Evolutionary conservation across 2,329 filamentous ascomycete genomes (phyloP).

Genomic region (Venturiaceae sp.): DNA sequence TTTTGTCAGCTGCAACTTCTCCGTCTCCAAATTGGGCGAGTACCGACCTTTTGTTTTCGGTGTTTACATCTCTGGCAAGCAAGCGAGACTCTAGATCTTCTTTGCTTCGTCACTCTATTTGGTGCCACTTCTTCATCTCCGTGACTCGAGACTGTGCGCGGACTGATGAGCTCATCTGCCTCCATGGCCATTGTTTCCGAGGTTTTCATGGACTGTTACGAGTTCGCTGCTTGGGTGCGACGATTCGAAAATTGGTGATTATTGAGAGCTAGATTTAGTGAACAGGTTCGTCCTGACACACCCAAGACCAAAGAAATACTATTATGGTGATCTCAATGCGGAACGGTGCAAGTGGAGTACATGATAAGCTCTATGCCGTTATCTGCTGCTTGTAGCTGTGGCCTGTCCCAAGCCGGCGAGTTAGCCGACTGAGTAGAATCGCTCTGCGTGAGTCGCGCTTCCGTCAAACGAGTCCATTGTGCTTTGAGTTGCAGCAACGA

Average conservation of each 20-base stretch:
- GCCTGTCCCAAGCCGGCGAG: too few species aligned
- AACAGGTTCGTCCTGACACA: too few species aligned
- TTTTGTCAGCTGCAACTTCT: neutral
- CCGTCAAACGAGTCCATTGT: too few species aligned
- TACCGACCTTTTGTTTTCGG: neutral
- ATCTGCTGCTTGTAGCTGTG: neutral
- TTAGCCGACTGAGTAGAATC: too few species aligned
- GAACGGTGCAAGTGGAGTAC: neutral
- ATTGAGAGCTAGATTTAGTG: too few species aligned
- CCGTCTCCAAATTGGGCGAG: neutral
- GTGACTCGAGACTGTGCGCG: neutral
- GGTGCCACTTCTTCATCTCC: neutral
- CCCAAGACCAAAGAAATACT: too few species aligned
- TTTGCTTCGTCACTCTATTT: neutral
- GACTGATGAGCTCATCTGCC: neutral
- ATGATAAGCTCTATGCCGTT: neutral
- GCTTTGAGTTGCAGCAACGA: too few species aligned
- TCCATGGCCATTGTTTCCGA: neutral
- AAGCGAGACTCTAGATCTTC: neutral
- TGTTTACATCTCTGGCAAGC: conserved; percentile 4
- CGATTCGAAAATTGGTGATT: too few species aligned
- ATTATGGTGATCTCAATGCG: neutral
- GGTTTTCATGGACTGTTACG: too few species aligned
- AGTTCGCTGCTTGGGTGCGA: too few species aligned
- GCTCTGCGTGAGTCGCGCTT: too few species aligned